Conservation (phyloP, 148 eudicot species). For the Pouteria glomerata region DNA sequence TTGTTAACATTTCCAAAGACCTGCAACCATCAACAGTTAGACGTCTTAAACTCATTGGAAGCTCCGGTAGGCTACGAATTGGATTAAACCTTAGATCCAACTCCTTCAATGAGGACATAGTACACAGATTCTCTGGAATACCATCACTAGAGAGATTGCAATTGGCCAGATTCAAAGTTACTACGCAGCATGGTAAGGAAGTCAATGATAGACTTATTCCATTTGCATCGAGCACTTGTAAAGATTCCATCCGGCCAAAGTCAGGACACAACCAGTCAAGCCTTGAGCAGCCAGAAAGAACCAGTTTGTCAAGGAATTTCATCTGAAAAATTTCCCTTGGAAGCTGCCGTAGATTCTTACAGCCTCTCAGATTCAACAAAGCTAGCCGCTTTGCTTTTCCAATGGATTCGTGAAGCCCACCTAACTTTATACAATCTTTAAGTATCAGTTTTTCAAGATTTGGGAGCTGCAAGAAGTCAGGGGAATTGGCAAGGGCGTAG, state of each 20-base stretch:
- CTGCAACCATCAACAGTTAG: not conserved
- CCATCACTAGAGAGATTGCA: not conserved
- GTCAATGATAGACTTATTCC: not conserved
- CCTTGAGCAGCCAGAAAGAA: not conserved
- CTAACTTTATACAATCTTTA: not conserved
- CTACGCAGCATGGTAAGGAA: not conserved
- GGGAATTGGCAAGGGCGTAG: not conserved
- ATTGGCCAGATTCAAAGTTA: not conserved
- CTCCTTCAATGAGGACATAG: not conserved
- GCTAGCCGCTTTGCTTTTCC: not conserved
- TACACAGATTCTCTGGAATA: not conserved
- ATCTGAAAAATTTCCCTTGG: not conserved
- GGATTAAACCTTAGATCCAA: not conserved
- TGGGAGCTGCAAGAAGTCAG: not conserved
- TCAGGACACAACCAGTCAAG: not conserved
- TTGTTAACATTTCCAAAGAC: not conserved
- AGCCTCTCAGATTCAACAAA: not conserved
- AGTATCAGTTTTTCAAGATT: not conserved
- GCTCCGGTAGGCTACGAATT: not conserved
- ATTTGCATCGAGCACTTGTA: not conserved
- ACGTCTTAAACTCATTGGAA: not conserved
- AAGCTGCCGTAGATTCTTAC: not conserved
- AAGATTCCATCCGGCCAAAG: not conserved
- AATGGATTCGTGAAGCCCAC: not conserved
- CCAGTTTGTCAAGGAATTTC: not conserved